phyloP scores from a whole-genome alignment of 768 basidiomycete genomes.

The Lactifluus pinguis region DNA sequence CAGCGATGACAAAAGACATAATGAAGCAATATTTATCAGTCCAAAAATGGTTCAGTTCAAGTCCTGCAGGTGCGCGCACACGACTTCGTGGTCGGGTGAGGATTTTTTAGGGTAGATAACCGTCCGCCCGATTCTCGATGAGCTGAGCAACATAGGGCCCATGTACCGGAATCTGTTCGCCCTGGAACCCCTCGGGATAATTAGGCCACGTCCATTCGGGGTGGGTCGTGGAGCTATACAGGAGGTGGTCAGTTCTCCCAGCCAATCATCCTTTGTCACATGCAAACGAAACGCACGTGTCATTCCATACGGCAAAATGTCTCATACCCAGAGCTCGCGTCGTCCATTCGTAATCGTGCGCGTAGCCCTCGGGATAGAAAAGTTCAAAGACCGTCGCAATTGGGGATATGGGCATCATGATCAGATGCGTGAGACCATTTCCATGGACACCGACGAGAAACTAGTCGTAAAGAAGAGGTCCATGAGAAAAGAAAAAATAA shows the following conservation, averaged over 20 bases:
- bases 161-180: slow-evolving; percentile 62
- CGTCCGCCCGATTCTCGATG: slow-evolving; percentile 59
- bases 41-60: background rate
- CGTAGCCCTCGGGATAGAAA: slow-evolving; percentile 72
- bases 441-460: slow-evolving; percentile 31
- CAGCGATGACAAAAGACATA: background rate
- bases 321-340: slow-evolving; percentile 59
- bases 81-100: background rate
- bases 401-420: slow-evolving; percentile 71
- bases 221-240: slow-evolving; percentile 30
- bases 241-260: background rate
- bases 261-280: background rate
- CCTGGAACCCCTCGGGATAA: slow-evolving; percentile 86
- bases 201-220: slow-evolving; percentile 43
- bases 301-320: slow-evolving; percentile 76
- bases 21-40: background rate
- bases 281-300: slow-evolving; percentile 41
- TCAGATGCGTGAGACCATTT: slow-evolving; percentile 77
- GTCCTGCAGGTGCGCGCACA: background rate
- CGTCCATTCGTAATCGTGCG: slow-evolving; percentile 86
- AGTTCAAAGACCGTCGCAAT: slow-evolving; percentile 80
- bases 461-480: background rate
- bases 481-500: background rate
- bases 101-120: slow-evolving; percentile 19
- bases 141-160: slow-evolving; percentile 56